phyloP scores from a whole-genome alignment of 345 rosid species.

The Populus nigra region DNA sequence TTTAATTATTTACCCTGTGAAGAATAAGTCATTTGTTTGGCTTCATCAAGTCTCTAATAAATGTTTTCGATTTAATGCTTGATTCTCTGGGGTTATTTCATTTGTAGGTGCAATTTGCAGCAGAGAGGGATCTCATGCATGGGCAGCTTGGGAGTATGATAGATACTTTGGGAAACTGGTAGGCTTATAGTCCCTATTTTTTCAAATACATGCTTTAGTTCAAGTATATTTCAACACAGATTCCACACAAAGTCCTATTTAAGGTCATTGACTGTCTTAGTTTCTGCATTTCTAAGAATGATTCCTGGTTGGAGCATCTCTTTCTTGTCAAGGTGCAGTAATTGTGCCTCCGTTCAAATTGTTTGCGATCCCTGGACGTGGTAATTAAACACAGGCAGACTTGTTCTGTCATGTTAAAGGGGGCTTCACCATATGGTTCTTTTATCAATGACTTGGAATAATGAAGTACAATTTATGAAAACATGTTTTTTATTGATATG shows the following conservation, averaged over 20 bases:
- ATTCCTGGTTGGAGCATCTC: not conserved
- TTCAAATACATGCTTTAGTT: not conserved
- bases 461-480: not conserved
- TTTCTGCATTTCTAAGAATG: conserved; percentile 1
- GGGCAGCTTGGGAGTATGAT: conserved; percentile 16
- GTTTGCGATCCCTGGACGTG: not conserved
- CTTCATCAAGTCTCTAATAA: not conserved
- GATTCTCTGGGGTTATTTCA: not conserved
- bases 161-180: conserved; percentile 14
- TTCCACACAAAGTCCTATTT: not conserved
- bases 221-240: not conserved
- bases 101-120: conserved; percentile 25
- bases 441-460: not conserved
- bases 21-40: not conserved
- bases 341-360: not conserved
- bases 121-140: conserved; percentile 20
- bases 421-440: not conserved
- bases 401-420: not conserved
- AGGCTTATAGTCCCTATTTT: not conserved
- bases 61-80: not conserved
- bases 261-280: not conserved
- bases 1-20: not conserved
- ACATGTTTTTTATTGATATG: not conserved
- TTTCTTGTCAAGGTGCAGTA: not conserved
- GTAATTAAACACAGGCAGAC: not conserved